Base-by-base conservation (phyloP, 73 alveolate genomes). In the Uronychia setigera region DNA sequence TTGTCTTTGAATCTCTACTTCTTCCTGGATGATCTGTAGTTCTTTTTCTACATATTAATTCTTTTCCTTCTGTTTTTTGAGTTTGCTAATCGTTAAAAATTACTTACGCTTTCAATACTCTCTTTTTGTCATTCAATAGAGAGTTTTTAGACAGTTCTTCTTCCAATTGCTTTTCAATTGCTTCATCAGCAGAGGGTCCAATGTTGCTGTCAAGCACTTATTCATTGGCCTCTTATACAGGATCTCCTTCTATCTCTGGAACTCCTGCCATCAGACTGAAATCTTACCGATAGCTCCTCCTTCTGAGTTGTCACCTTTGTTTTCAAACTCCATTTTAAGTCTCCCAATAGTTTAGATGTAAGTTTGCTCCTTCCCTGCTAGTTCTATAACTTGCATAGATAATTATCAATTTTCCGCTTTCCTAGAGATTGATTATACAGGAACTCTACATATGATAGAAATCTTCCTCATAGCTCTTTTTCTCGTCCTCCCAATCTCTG, bases 91-190 rank as follows among this genome's bases (percentile, higher is more conserved):
- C 11, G 35, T 76, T 57, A 14, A 25, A 31, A 1, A 25, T 28
- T 29, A 19, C 32, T 57, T 76, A 34, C 34, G 1, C 29, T 33
- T 32, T 32, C 76, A 9, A 26, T 78, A 1, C 31, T 32, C 84
- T 78, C 84, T 19, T 30, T 75, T 5, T 26, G 14, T 35, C 67
- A 5, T 78, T 75, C 26, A 58, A 78, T 33, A 32, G 27, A 32
- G 27, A 33, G 29, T 27, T 28, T 33, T 33, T 78, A 9, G 76
- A 11, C 84, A 26, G 30, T 14, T 78, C 84, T 26, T 58, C 59
- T 28, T 80, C 35, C 79, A 80, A 28, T 58, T 80, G 60, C 78
- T 80, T 33, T 35, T 80, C 79, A 35, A 80, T 28, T n/a, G 77
- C 67, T 11, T 46, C 67, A 46, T 46, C 67, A 46, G 67, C 67